These are phyloP conservation scores for Talaromyces sp. DNA, from an alignment of 2,329 filamentous ascomycete genomes.

Conservation along the genomic window DNA sequence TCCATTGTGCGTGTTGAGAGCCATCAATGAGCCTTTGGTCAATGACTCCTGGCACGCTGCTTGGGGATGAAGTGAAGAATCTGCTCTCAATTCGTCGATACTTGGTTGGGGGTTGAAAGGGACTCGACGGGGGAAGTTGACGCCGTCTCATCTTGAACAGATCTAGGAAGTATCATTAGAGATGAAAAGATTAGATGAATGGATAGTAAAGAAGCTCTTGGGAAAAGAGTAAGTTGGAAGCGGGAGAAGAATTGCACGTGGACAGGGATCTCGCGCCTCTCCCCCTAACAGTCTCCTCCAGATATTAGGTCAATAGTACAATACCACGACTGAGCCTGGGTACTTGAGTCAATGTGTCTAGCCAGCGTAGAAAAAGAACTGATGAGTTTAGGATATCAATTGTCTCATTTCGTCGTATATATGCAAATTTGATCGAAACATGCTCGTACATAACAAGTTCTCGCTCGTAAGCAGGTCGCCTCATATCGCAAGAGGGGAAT, in stretches of 20 bases:
- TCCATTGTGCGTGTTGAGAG: slow-evolving; percentile 16
- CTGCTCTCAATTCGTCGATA: slow-evolving; percentile 10
- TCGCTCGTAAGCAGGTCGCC: slow-evolving; percentile 9
- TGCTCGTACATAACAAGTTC: slow-evolving; percentile 7
- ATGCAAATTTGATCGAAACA: slow-evolving; percentile 27
- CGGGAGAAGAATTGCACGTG: neutral
- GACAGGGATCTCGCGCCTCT: neutral
- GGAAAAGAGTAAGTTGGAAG: neutral
- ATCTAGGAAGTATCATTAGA: neutral
- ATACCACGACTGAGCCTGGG: too few species aligned
- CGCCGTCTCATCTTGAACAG: slow-evolving; percentile 21
- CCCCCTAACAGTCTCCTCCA: too few species aligned
- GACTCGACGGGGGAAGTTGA: slow-evolving; percentile 8
- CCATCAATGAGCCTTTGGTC: slow-evolving; percentile 29
- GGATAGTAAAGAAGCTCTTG: neutral
- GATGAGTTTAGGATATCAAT: slow-evolving; percentile 7
- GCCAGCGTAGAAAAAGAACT: too few species aligned
- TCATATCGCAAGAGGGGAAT: slow-evolving; percentile 4
- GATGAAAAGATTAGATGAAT: neutral
- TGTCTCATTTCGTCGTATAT: slow-evolving; percentile 30
- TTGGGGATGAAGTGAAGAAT: slow-evolving; percentile 11
- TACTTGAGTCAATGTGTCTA: too few species aligned
- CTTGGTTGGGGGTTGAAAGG: slow-evolving; percentile 11
- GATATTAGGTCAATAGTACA: too few species aligned
- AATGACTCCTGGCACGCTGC: slow-evolving; percentile 16